Base-by-base conservation (phyloP, 2,329 filamentous ascomycete species). In the Claviceps africana region DNA sequence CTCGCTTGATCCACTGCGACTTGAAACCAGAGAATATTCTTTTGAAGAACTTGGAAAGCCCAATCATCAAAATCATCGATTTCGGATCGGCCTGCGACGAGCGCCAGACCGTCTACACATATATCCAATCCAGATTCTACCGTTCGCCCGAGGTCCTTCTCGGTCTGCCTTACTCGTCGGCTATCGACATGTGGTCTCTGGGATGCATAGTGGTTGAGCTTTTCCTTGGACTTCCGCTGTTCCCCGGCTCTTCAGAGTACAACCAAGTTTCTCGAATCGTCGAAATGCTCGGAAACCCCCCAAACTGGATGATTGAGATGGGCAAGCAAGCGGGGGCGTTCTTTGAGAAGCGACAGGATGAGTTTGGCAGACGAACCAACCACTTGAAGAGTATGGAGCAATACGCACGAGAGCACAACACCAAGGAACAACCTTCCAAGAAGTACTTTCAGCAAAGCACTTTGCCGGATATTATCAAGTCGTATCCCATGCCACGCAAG, bases 31-130 rank as follows among this genome's bases (percentile, higher is more conserved):
- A 98, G 68, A 98, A 98, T 61, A 98, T 98, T 53, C 71, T 98
- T 44, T 75, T 98, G 51, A 98, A 98, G 70, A 98, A 98, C 65
- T 81, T 98, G 43, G 93, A 98, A 67, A 97, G 91, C 62, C 93
- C 93, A 3, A 97, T 98, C 59, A 98, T 98, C 77, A 98, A 98
- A 69, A 96, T 98, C 63, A 98, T 98, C 66, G 93, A 98, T 75
- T 98, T 98, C 65, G 93, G 93, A 44, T 98, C 93, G 39, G 93
- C 93, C 15, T 98, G 93, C 67, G 93, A 98, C 67, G 93, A 98
- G 70, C 83, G 93, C 49, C 93, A 98, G 67, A 98, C 93, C 0
- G 93, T 98, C 30, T 98, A 98, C 68, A 98, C 93, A 6, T 98
- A 98, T 67, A 98, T 98, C 55, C 93, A 98, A 67, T 98, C 93